Evolutionary conservation across 176 grass and related monocot species (phyloP).

Genomic region (Juncus inflexus): DNA sequence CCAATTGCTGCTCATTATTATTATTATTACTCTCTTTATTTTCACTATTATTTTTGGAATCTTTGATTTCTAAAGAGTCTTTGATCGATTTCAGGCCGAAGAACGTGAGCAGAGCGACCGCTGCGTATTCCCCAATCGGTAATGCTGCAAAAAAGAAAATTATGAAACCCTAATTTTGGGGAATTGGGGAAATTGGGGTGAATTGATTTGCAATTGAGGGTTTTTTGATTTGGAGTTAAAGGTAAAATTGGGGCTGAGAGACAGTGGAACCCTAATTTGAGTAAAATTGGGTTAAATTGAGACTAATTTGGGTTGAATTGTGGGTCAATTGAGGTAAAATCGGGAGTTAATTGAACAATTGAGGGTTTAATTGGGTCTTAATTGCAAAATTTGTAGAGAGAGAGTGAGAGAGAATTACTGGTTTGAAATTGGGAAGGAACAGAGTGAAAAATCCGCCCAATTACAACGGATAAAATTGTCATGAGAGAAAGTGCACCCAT

Average conservation of each 20-base stretch:
- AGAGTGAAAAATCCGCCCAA: constrained; percentile 81
- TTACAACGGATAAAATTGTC: constrained; percentile 81
- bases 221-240: no score
- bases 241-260: no score
- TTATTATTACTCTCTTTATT: constrained; percentile 41
- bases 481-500: constrained; percentile 87
- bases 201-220: no score
- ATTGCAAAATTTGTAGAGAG: not conserved
- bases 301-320: not conserved
- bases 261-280: not conserved
- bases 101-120: constrained; percentile 79
- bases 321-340: constrained; percentile 1
- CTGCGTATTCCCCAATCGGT: constrained; percentile 91
- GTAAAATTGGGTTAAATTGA: constrained; percentile 4
- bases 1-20: constrained; percentile 57
- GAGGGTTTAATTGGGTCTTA: not conserved
- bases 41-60: constrained; percentile 27
- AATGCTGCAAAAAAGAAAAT: constrained; percentile 45
- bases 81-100: constrained; percentile 96
- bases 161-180: not conserved
- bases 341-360: not conserved
- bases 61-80: constrained; percentile 74
- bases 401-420: constrained; percentile 36
- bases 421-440: constrained; percentile 94
- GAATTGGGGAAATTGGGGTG: not conserved